Percentiles rank a stretch among this genome's conserved stretches.
These are phyloP conservation scores for Omphalea diandra DNA, from an alignment of 441 rosid genomes.

Conservation along the genomic window DNA sequence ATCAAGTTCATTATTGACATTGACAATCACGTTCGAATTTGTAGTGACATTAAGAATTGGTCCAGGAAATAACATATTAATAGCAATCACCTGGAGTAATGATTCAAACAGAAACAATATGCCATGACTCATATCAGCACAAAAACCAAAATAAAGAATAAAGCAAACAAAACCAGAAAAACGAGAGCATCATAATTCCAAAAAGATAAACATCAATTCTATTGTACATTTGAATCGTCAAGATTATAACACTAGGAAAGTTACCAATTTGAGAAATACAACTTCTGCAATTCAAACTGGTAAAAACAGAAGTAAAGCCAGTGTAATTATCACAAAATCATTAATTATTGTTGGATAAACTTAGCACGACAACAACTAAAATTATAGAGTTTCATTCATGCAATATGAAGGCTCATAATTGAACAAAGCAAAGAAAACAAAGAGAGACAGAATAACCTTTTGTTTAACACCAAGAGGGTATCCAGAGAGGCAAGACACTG, in stretches of 20 bases:
- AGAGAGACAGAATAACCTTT: constrained; percentile 51
- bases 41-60: constrained; percentile 80
- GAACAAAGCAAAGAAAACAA: background rate
- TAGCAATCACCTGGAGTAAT: constrained; percentile 65
- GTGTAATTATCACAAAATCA: too few species aligned
- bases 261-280: too few species aligned
- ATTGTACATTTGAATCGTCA: too few species aligned
- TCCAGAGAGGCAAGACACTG: constrained; percentile 66
- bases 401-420: too few species aligned
- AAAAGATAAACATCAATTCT: background rate
- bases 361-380: too few species aligned
- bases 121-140: background rate
- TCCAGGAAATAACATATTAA: constrained; percentile 80
- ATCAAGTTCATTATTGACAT: constrained; percentile 79
- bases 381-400: too few species aligned
- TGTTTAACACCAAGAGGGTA: constrained; percentile 74
- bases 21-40: constrained; percentile 79
- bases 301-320: too few species aligned
- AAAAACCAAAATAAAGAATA: too few species aligned
- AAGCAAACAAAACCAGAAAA: background rate
- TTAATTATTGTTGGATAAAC: too few species aligned
- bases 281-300: too few species aligned
- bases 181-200: background rate
- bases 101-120: background rate
- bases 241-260: too few species aligned